phyloP scores from a whole-genome alignment of 768 basidiomycete genomes.

The Tylopilus vinaceipallidus region DNA sequence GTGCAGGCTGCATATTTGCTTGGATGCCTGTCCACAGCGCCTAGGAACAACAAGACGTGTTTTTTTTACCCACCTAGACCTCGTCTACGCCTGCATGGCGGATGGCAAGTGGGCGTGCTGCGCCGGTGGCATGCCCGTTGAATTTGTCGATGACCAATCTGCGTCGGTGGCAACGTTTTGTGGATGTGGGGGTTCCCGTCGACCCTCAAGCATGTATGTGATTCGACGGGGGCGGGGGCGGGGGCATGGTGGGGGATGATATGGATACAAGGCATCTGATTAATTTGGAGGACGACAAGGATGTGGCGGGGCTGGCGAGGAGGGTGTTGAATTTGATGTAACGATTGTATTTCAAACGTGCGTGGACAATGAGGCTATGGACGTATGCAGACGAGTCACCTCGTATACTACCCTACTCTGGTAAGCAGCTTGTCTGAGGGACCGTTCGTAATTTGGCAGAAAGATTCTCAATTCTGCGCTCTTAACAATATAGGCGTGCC shows the following conservation, averaged over 20 bases:
- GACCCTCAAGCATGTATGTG: slow-evolving; percentile 43
- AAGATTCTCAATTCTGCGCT: too few species aligned
- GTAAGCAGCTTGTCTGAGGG: too few species aligned
- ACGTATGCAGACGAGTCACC: too few species aligned
- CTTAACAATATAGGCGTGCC: too few species aligned
- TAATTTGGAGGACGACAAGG: slow-evolving; percentile 56
- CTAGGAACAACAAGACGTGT: slow-evolving; percentile 45
- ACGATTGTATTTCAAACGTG: too few species aligned
- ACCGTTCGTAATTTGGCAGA: too few species aligned
- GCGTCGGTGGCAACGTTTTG: slow-evolving; percentile 36
- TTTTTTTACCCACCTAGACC: slow-evolving; percentile 55
- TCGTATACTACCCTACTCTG: too few species aligned
- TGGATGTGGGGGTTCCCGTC: slow-evolving; percentile 46
- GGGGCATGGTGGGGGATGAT: slow-evolving; percentile 16
- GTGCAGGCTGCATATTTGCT: slow-evolving; percentile 56
- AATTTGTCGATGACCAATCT: slow-evolving; percentile 49
- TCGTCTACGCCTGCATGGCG: slow-evolving; percentile 57
- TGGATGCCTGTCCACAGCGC: slow-evolving; percentile 65
- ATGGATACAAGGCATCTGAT: slow-evolving; percentile 36
- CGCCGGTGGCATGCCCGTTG: slow-evolving; percentile 58
- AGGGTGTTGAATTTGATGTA: slow-evolving; percentile 51
- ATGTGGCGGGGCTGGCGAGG: slow-evolving; percentile 56
- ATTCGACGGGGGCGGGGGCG: slow-evolving; percentile 29
- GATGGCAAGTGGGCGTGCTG: slow-evolving; percentile 57
- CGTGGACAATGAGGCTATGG: too few species aligned